phyloP scores from a whole-genome alignment of 345 rosid genomes.

The Trapa incisa region DNA sequence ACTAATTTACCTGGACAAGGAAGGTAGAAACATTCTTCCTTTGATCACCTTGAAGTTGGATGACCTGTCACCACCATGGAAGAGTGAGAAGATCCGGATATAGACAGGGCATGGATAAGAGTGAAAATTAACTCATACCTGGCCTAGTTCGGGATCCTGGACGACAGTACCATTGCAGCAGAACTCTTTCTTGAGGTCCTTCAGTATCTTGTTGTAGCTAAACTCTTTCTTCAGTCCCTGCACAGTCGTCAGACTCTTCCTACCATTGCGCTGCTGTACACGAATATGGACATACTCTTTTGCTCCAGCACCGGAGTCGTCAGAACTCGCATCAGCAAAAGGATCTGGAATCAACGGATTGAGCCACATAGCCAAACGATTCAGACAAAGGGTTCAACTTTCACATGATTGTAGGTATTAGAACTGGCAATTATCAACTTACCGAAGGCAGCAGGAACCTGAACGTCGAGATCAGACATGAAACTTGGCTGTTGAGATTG shows the following conservation, averaged over 20 bases:
- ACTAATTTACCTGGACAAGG: slow-evolving; percentile 53
- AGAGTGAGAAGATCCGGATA: not conserved
- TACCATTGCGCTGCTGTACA: slow-evolving; percentile 67
- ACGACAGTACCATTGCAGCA: slow-evolving; percentile 97
- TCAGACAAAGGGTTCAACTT: not conserved
- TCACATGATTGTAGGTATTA: not conserved
- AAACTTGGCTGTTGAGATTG: slow-evolving; percentile 25
- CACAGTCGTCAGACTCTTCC: slow-evolving; percentile 78
- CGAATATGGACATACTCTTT: slow-evolving; percentile 74
- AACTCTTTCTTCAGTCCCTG: slow-evolving; percentile 83
- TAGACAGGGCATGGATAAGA: not conserved
- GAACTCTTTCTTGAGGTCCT: slow-evolving; percentile 84
- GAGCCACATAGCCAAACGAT: not conserved
- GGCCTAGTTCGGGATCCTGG: slow-evolving; percentile 81
- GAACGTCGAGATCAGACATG: slow-evolving; percentile 75
- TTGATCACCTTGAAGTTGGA: slow-evolving; percentile 95
- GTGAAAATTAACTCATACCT: slow-evolving; percentile 22
- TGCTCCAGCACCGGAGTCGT: slow-evolving; percentile 70
- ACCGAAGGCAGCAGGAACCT: slow-evolving; percentile 64
- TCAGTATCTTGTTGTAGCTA: slow-evolving; percentile 77
- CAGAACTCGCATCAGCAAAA: slow-evolving; percentile 74
- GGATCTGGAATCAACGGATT: slow-evolving; percentile 24
- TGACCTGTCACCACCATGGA: slow-evolving; percentile 33
- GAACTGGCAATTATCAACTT: slow-evolving; percentile 4
- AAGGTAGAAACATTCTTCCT: slow-evolving; percentile 81